Conservation (phyloP, 768 basidiomycete genomes). For the Cytidiella melzeri region DNA sequence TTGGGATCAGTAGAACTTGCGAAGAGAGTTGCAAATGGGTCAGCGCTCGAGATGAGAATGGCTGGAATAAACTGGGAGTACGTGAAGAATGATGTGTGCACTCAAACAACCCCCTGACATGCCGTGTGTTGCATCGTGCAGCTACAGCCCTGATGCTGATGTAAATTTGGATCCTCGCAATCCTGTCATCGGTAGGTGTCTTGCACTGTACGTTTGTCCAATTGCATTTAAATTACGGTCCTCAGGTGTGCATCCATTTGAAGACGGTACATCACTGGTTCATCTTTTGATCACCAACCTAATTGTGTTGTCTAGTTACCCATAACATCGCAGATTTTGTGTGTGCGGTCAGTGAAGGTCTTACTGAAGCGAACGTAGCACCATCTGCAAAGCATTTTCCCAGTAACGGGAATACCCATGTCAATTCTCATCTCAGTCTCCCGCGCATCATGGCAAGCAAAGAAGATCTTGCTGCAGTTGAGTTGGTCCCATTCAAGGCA, state of each 20-base stretch:
- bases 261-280: conserved; percentile 50
- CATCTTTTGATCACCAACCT: too few relatives aligned
- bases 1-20: conserved; percentile 39
- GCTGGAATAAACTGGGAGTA: conserved; percentile 70
- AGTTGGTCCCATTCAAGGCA: conserved; percentile 53
- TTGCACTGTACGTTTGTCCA: too few relatives aligned
- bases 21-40: conserved; percentile 41
- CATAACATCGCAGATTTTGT: conserved; percentile 43
- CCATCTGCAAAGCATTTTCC: conserved; percentile 69
- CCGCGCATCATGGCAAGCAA: conserved; percentile 52
- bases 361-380: conserved; percentile 44
- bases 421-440: conserved; percentile 65
- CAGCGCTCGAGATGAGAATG: conserved; percentile 49
- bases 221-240: too few relatives aligned
- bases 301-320: too few relatives aligned
- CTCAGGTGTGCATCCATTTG: conserved; percentile 67
- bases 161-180: conserved; percentile 63
- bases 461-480: conserved; percentile 36
- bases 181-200: conserved; percentile 58
- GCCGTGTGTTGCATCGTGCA: too few relatives aligned
- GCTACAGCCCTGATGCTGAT: conserved; percentile 58
- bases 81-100: conserved; percentile 3
- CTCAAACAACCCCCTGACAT: background rate
- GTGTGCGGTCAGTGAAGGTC: conserved; percentile 40
- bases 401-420: conserved; percentile 66